Evolutionary conservation across 2,329 filamentous ascomycete genomes (phyloP).

Genomic region (Chaetomium sp.): DNA sequence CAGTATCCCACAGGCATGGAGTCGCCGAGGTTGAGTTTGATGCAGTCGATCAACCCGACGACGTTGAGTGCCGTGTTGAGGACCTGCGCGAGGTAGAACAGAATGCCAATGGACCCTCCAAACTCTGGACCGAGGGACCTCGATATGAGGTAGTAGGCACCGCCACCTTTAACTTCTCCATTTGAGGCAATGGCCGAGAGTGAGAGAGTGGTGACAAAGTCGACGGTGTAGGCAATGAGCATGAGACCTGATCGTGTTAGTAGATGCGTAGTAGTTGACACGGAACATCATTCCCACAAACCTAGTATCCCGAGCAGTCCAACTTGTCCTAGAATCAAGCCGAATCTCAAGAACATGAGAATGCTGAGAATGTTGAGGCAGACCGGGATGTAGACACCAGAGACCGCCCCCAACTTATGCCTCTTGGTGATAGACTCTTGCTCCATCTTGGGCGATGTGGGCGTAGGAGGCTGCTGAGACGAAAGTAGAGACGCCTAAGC

Average conservation of each 20-base stretch:
- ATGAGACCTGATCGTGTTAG: constrained; percentile 54
- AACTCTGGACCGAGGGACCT: constrained; percentile 82
- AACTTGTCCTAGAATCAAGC: constrained; percentile 73
- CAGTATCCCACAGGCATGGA: constrained; percentile 66
- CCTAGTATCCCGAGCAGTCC: constrained; percentile 75
- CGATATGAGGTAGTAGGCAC: constrained; percentile 84
- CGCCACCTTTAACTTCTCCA: constrained; percentile 79
- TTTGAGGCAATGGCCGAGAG: constrained; percentile 86
- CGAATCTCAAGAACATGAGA: constrained; percentile 86
- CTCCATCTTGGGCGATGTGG: constrained; percentile 27
- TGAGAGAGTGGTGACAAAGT: constrained; percentile 78
- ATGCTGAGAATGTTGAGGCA: constrained; percentile 84
- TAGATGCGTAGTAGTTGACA: not conserved
- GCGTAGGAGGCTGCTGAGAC: too few species aligned
- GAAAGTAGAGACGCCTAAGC: not conserved
- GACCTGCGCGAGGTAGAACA: constrained; percentile 86
- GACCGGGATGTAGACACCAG: constrained; percentile 81
- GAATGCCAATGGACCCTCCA: constrained; percentile 77
- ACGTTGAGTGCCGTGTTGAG: constrained; percentile 84
- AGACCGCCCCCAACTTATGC: constrained; percentile 68
- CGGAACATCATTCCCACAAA: constrained; percentile 26
- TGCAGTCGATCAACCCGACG: constrained; percentile 77
- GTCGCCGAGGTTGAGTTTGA: constrained; percentile 66
- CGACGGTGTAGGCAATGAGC: constrained; percentile 67
- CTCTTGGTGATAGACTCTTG: constrained; percentile 31